Percentiles rank a stretch among this genome's conserved stretches.
Conservation (phyloP, 2,329 filamentous ascomycete species). For the Hirsutella rhossiliensis region DNA sequence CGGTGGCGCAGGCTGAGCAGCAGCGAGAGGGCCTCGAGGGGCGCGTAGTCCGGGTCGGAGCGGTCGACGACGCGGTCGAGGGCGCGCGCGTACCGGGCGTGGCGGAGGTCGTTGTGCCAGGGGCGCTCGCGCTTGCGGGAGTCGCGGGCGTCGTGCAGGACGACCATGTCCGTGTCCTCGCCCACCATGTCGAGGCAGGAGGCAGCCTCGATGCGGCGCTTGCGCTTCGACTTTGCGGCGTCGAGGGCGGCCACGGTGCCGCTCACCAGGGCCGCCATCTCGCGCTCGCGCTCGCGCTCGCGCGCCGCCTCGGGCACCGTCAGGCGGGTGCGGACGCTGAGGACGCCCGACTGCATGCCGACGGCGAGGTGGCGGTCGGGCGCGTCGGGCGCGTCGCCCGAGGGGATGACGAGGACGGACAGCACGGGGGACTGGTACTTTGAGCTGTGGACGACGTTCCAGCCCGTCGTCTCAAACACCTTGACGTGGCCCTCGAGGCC, state of each 20-base stretch:
- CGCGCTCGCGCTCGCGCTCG: constrained; percentile 65
- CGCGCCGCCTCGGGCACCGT: constrained; percentile 69
- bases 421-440: constrained; percentile 92
- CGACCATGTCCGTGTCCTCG: constrained; percentile 78
- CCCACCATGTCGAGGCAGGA: constrained; percentile 66
- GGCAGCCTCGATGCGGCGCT: constrained; percentile 35
- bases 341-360: constrained; percentile 86
- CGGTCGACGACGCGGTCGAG: constrained; percentile 65
- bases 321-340: constrained; percentile 81
- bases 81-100: constrained; percentile 63
- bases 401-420: constrained; percentile 60
- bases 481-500: constrained; percentile 94
- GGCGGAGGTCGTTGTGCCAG: constrained; percentile 76
- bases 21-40: constrained; percentile 59
- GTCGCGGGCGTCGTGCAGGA: constrained; percentile 54
- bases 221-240: constrained; percentile 56
- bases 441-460: constrained; percentile 90
- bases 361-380: constrained; percentile 87
- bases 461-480: constrained; percentile 84
- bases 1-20: constrained; percentile 79
- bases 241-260: constrained; percentile 73
- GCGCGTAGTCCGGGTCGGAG: constrained; percentile 36
- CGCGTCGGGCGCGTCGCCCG: constrained; percentile 33
- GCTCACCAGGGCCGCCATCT: constrained; percentile 71
- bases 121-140: constrained; percentile 40